Base-by-base conservation (phyloP, 2,329 filamentous ascomycete species). In the Eurotiales sp. region DNA sequence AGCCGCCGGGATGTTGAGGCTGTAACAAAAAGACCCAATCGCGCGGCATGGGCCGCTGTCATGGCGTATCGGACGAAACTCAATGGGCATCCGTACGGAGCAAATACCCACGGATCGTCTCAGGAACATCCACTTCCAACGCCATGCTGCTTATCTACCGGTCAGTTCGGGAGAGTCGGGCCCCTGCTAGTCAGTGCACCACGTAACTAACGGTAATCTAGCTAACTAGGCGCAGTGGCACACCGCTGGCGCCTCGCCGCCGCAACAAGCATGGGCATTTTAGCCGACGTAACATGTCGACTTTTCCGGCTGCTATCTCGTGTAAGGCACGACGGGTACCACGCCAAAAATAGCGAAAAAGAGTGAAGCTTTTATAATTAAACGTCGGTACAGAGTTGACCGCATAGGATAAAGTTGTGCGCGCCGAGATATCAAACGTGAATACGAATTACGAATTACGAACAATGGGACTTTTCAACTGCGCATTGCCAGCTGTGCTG, bases 261-360 rank as follows among this genome's bases (percentile, higher is more conserved):
- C n/a, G n/a, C n/a, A n/a, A n/a, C n/a, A n/a, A n/a, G n/a, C 14
- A 8, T 10, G 21, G 46, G 8, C 11, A 40, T 48, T 48, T 48
- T 48, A 48, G 27, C 25, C 46, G 46, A 47, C 34, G 34, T 23
- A 5, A 23, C 29, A 14, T 48, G 25, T 25, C 30, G 23, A 19
- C 17, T 40, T 48, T 29, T 47, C 12, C 22, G 21, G 1, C 11
- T 10, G 11, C 15, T 11, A 17, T 11, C 15, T 10, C 10, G 11
- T 11, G 4, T 21, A 37, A 21, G 34, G 4, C 6, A 11, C 4
- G 3, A 36, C 7, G 10, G 3, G 12, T 21, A 17, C 15, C 15
- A 17, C 17, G 15, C 27, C 23, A 23, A 29, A 17, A 39, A 27
- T 10, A 12, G 34, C 15, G 21, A 41, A 48, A 37, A 46, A 21